A percentile compares a stretch with the other conserved stretches of the same genome.
phyloP scores from a whole-genome alignment of 2,329 filamentous ascomycete species.

The Diplocarpon rosae region DNA sequence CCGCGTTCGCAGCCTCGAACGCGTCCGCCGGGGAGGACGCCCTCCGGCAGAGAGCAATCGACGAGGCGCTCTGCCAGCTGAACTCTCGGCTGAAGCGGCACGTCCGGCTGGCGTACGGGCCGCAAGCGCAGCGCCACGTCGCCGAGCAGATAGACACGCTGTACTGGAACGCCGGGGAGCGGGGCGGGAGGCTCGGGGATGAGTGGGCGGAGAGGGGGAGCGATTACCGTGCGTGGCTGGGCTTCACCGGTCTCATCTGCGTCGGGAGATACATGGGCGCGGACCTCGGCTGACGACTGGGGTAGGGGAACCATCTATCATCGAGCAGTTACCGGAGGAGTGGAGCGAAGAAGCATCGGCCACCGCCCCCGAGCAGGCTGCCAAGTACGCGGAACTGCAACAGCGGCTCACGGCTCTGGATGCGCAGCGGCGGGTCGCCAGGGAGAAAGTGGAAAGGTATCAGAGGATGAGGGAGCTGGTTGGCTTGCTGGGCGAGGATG shows the following conservation, averaged over 20 bases:
- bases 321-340: slow-evolving; percentile 21
- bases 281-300: background rate
- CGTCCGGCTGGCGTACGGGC: slow-evolving; percentile 52
- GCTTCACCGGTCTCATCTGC: background rate
- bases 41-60: slow-evolving; percentile 36
- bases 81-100: slow-evolving; percentile 56
- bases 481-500: slow-evolving; percentile 36
- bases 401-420: slow-evolving; percentile 39
- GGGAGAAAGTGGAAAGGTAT: slow-evolving; percentile 35
- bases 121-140: slow-evolving; percentile 58
- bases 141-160: slow-evolving; percentile 61
- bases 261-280: no score
- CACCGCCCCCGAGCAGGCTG: slow-evolving; percentile 31
- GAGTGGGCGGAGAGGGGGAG: slow-evolving; percentile 31
- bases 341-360: slow-evolving; percentile 29
- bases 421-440: slow-evolving; percentile 31
- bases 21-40: slow-evolving; percentile 34
- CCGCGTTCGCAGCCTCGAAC: slow-evolving; percentile 34
- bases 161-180: slow-evolving; percentile 42
- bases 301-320: slow-evolving; percentile 10
- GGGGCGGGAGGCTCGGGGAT: slow-evolving; percentile 26
- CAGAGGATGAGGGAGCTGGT: slow-evolving; percentile 40
- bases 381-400: slow-evolving; percentile 41
- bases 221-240: slow-evolving; percentile 24
- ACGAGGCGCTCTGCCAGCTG: slow-evolving; percentile 45